Conservation (phyloP, 352 stramenopile species). For the Phytopythium montanum region DNA sequence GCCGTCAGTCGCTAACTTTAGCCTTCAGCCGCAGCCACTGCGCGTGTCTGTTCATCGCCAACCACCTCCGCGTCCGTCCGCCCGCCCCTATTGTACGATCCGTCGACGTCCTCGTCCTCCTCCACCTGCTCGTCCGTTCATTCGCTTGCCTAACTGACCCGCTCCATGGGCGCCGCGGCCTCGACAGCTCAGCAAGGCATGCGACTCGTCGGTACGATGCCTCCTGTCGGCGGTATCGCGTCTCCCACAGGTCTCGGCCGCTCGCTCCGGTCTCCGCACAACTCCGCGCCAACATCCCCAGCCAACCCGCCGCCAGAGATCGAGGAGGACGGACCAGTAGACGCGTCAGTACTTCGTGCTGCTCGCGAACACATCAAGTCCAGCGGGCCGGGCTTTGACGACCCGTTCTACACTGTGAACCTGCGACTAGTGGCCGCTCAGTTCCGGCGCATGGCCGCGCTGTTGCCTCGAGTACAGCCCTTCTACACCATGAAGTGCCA, state of each 20-base stretch:
- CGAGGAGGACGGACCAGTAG: constrained; percentile 2
- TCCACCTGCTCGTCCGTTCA: not conserved
- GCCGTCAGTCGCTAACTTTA: not conserved
- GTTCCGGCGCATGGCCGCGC: constrained; percentile 40
- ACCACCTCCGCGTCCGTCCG: not conserved
- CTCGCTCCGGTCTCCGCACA: not conserved
- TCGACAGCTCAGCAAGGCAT: constrained; percentile 7
- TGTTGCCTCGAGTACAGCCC: constrained; percentile 44
- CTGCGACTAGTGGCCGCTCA: constrained; percentile 44
- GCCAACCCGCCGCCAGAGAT: not conserved
- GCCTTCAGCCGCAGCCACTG: not conserved
- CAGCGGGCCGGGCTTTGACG: constrained; percentile 18
- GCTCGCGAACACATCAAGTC: constrained; percentile 2
- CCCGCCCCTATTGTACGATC: not conserved
- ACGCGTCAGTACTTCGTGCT: not conserved
- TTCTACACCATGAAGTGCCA: constrained; percentile 94
- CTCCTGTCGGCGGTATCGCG: not conserved
- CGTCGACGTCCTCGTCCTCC: not conserved
- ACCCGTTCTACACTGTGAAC: constrained; percentile 67
- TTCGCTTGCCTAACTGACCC: not conserved
- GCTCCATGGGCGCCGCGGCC: constrained; percentile 4
- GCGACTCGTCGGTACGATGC: constrained; percentile 4
- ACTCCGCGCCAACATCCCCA: not conserved
- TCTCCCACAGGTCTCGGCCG: constrained; percentile 1
- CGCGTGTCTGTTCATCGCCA: not conserved